phyloP scores from a whole-genome alignment of 2,329 filamentous ascomycete genomes.

The Monilinia vaccinii-corymbosi region DNA sequence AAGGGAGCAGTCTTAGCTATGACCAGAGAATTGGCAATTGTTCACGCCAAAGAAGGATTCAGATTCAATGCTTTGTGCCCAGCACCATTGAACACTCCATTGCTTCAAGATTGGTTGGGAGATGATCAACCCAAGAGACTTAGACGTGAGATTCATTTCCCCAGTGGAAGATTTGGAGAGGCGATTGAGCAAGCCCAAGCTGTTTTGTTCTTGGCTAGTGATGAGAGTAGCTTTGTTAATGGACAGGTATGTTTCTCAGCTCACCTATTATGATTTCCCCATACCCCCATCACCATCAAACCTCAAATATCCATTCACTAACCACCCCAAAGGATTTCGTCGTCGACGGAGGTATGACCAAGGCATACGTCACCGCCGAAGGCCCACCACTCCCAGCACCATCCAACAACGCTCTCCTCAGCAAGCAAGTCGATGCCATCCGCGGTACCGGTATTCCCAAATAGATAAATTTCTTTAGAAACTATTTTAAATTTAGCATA shows the following conservation, averaged over 20 bases:
- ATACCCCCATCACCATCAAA: neutral
- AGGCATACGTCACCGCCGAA: conserved; percentile 70
- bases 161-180: conserved; percentile 65
- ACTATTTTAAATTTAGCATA: neutral
- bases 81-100: conserved; percentile 64
- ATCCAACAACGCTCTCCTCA: conserved; percentile 34
- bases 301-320: neutral
- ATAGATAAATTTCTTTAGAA: neutral
- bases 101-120: conserved; percentile 69
- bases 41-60: conserved; percentile 65
- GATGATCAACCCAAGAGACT: conserved; percentile 61
- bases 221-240: conserved; percentile 68
- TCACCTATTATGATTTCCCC: neutral
- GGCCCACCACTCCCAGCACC: conserved; percentile 46
- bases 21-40: conserved; percentile 65
- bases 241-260: conserved; percentile 39
- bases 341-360: conserved; percentile 92
- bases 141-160: conserved; percentile 68
- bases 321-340: conserved; percentile 59
- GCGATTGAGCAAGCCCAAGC: conserved; percentile 69
- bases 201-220: conserved; percentile 64
- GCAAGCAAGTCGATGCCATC: conserved; percentile 29
- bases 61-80: conserved; percentile 68
- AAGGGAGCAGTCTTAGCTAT: conserved; percentile 68
- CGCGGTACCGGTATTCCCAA: conserved; percentile 18